phyloP scores from a whole-genome alignment of 495 filamentous ascomycete species.

The Astrothelium subdiscretum region DNA sequence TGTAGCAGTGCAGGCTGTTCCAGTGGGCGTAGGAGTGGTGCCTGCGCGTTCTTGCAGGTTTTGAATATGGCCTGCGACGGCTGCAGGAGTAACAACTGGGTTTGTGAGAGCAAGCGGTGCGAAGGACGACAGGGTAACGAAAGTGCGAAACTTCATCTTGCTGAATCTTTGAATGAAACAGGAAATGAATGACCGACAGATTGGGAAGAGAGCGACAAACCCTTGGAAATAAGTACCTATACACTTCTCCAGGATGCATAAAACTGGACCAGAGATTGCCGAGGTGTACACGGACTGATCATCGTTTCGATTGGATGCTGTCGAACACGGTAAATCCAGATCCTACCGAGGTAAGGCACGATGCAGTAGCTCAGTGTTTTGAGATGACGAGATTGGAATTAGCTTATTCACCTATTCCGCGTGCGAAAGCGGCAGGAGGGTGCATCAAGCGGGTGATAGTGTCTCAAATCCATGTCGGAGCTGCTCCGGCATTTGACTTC shows the following conservation, averaged over 20 bases:
- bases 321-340: background rate
- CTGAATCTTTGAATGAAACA: background rate
- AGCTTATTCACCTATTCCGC: background rate
- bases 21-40: background rate
- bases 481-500: background rate
- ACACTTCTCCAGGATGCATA: background rate
- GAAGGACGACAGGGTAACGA: background rate
- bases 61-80: background rate
- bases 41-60: background rate
- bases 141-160: background rate
- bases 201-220: background rate
- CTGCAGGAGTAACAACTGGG: constrained; percentile 3
- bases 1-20: background rate
- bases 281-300: background rate
- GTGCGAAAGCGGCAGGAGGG: background rate
- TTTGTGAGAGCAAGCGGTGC: constrained; percentile 3
- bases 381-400: background rate
- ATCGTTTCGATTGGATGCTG: background rate
- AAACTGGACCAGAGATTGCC: background rate
- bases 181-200: background rate
- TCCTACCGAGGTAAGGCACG: background rate
- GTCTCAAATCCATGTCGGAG: background rate
- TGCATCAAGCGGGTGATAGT: background rate
- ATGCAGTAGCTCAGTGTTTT: background rate
- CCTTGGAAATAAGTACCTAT: constrained; percentile 1